These are phyloP conservation scores for Teratosphaeria epicoccoides DNA, from an alignment of 2,329 filamentous ascomycete genomes.

Conservation along the genomic window DNA sequence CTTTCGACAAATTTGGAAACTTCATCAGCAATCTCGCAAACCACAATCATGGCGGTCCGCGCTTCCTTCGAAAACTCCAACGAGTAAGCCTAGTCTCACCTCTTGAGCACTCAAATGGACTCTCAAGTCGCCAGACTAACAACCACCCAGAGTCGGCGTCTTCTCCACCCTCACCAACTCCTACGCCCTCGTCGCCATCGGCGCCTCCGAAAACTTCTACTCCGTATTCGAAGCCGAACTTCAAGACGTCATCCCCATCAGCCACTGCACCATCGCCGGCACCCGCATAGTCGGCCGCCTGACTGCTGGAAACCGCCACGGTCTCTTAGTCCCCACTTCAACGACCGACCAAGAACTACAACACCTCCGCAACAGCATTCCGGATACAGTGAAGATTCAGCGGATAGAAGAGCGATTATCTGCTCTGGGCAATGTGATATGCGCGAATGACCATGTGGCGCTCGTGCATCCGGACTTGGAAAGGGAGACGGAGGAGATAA, in stretches of 20 bases:
- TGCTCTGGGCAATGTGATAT: conserved; percentile 93
- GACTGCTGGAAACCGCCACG: conserved; percentile 93
- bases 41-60: conserved; percentile 40
- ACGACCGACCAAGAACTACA: conserved; percentile 98
- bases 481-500: conserved; percentile 96
- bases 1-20: background rate
- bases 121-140: conserved; percentile 7
- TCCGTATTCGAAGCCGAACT: conserved; percentile 90
- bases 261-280: conserved; percentile 90
- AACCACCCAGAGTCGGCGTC: conserved; percentile 59
- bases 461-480: conserved; percentile 93
- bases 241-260: conserved; percentile 94
- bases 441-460: conserved; percentile 91
- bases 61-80: conserved; percentile 79
- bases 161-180: conserved; percentile 96
- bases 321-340: conserved; percentile 87
- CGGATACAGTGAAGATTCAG: conserved; percentile 86
- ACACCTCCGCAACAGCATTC: conserved; percentile 89
- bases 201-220: conserved; percentile 98
- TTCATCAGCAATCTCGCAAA: background rate
- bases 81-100: conserved; percentile 50
- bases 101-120: conserved; percentile 10
- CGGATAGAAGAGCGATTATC: conserved; percentile 95
- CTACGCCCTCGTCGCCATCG: conserved; percentile 87
- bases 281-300: conserved; percentile 92